Conservation (phyloP, 345 rosid species). For the Populus davidiana region DNA sequence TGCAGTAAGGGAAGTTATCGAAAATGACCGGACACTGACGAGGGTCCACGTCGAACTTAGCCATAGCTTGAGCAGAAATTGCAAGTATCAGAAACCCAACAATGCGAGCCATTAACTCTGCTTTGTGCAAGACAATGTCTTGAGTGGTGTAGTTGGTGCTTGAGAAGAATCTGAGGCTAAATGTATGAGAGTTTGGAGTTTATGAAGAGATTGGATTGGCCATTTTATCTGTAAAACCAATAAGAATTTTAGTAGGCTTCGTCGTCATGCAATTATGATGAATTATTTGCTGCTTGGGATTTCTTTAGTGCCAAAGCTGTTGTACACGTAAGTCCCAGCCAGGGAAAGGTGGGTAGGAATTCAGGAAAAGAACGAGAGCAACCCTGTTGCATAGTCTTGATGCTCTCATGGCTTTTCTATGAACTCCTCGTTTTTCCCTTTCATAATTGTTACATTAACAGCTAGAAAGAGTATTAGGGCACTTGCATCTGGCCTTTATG, state of each 20-base stretch:
- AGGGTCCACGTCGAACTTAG: not conserved
- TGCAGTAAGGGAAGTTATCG: conserved; percentile 40
- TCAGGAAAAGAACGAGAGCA: no score
- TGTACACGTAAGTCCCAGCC: no score
- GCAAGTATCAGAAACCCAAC: not conserved
- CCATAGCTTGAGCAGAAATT: not conserved
- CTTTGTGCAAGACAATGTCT: not conserved
- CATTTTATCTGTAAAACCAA: not conserved
- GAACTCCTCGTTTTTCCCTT: no score
- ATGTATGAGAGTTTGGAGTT: not conserved
- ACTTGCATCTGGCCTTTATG: no score
- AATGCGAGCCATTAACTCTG: not conserved
- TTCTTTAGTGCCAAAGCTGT: no score
- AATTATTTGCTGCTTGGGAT: no score
- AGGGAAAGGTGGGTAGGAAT: no score
- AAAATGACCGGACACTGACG: not conserved
- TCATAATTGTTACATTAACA: no score
- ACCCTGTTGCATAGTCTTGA: no score
- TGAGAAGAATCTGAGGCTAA: no score
- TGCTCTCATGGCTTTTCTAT: no score
- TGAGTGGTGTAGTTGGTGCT: not conserved
- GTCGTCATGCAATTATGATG: not conserved
- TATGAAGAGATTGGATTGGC: not conserved
- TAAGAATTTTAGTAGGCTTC: not conserved
- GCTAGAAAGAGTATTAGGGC: no score